Conservation (phyloP, 805 yeast species). For the Jamesozyma gamospora region DNA sequence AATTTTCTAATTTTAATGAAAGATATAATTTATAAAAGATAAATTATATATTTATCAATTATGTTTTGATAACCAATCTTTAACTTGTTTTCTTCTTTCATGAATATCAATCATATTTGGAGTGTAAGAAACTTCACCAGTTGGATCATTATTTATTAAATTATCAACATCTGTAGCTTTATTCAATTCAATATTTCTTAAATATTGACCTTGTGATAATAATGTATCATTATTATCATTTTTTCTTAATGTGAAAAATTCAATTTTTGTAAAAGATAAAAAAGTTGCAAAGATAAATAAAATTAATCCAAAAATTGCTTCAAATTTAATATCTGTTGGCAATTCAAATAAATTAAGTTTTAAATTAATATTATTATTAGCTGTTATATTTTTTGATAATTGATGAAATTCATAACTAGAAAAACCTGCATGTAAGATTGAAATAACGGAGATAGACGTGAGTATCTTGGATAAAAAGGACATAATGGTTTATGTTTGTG, state of each 20-base stretch:
- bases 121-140: slow-evolving; percentile 21
- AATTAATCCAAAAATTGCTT: slow-evolving; percentile 17
- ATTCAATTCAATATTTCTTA: slow-evolving; percentile 22
- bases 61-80: slow-evolving; percentile 12
- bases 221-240: slow-evolving; percentile 9
- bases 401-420: slow-evolving; percentile 28
- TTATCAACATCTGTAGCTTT: slow-evolving; percentile 25
- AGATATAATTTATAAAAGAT: too few relatives aligned
- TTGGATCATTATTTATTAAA: slow-evolving; percentile 21
- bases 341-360: slow-evolving; percentile 2
- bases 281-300: slow-evolving; percentile 19
- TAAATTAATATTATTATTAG: neutral
- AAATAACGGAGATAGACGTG: slow-evolving; percentile 9
- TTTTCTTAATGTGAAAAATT: slow-evolving; percentile 14
- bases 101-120: slow-evolving; percentile 24
- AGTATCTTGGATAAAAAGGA: slow-evolving; percentile 10
- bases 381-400: slow-evolving; percentile 12
- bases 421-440: slow-evolving; percentile 25
- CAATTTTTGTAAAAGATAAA: slow-evolving; percentile 18
- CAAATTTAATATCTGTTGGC: slow-evolving; percentile 26
- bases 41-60: slow-evolving; percentile 6
- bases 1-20: too few relatives aligned
- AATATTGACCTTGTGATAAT: slow-evolving; percentile 15
- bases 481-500: too few relatives aligned
- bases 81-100: slow-evolving; percentile 15